Evolutionary conservation across 805 yeast species (phyloP), one percentile per base, ranked within the genome.

Genomic region (Barnettozyma sp.): DNA sequence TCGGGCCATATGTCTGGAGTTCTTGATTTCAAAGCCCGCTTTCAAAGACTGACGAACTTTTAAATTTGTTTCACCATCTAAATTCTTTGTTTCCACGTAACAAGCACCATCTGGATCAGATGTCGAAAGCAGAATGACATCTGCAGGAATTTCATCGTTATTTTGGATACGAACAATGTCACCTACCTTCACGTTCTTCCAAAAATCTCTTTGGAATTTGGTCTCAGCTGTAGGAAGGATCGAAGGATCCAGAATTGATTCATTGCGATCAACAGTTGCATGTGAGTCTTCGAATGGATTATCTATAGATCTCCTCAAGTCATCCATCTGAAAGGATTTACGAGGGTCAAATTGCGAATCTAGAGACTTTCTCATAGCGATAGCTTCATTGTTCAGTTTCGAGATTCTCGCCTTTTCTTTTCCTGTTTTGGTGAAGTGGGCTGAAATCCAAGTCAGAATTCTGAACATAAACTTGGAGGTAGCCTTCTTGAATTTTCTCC

Each of bases 121-220:
- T 3, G 87, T 70, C 5, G 87, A 67, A 12, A 83, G 51, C 16
- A 82, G 56, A 26, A 81, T 64, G 12, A 78, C 55, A 60, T 83
- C 94, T 3, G 92, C 88, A 1, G 94, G 94, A 6, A 82, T 69
- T 62, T 82, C 92, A 54, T 83, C 92, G 52, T 83, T 78, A 46
- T 76, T 74, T 44, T 79, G 73, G 16, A 83, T 67, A 49, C 90
- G 67, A 20, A 83, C 66, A 33, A 83, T 65, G 46, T 82, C 90
- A 45, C 94, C 94, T 22, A 82, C 88, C 32, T 62, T 59, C 26
- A 83, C 75, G 48, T 70, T 74, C 56, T 81, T 81, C 92, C 92
- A 82, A 54, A 83, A 56, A 27, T 55, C 58, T 38, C 58, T 63
- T 4, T 42, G 45, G 37, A 67, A 66, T 37, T 56, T 62, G 26